phyloP scores from a whole-genome alignment of 2,329 filamentous ascomycete species.

The Cryoendolithus antarcticus region DNA sequence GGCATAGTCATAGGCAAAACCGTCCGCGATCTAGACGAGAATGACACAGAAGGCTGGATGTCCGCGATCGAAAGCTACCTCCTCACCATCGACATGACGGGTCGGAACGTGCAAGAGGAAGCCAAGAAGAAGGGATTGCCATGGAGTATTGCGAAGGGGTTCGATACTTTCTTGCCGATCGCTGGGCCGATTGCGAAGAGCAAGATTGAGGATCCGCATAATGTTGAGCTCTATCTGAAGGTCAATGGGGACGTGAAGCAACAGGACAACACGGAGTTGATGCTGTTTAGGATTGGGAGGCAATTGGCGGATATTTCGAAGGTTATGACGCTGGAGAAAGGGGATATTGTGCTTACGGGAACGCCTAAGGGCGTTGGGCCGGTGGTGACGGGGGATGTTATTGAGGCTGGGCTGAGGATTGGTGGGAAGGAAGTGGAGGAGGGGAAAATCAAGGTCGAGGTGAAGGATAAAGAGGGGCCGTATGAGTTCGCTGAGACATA shows the following conservation, averaged over 20 bases:
- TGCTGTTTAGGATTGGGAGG: constrained; percentile 84
- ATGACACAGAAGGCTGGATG: constrained; percentile 63
- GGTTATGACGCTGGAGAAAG: constrained; percentile 86
- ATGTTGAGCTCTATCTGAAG: constrained; percentile 71
- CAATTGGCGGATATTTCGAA: constrained; percentile 82
- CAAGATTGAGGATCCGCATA: constrained; percentile 73
- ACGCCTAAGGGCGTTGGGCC: constrained; percentile 91
- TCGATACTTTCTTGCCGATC: constrained; percentile 92
- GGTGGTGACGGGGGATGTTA: constrained; percentile 73
- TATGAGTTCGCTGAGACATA: constrained; percentile 57
- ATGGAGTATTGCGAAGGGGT: constrained; percentile 93
- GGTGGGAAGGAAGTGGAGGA: constrained; percentile 73
- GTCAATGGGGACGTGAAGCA: constrained; percentile 73
- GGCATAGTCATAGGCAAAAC: constrained; percentile 77
- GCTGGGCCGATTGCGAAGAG: constrained; percentile 69
- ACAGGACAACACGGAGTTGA: constrained; percentile 75
- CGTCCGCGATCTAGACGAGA: constrained; percentile 60
- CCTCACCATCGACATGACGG: constrained; percentile 93
- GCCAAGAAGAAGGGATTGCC: constrained; percentile 94
- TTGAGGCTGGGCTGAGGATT: constrained; percentile 71
- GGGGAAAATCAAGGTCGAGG: constrained; percentile 68
- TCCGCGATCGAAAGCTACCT: constrained; percentile 80
- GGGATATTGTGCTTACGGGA: constrained; percentile 86
- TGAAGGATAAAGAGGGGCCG: constrained; percentile 64
- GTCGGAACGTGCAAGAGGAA: constrained; percentile 87